Percentiles rank a stretch among this genome's conserved stretches.
Evolutionary conservation across 163 green algal genomes (phyloP).

Genomic region (Scenedesmus sp.): DNA sequence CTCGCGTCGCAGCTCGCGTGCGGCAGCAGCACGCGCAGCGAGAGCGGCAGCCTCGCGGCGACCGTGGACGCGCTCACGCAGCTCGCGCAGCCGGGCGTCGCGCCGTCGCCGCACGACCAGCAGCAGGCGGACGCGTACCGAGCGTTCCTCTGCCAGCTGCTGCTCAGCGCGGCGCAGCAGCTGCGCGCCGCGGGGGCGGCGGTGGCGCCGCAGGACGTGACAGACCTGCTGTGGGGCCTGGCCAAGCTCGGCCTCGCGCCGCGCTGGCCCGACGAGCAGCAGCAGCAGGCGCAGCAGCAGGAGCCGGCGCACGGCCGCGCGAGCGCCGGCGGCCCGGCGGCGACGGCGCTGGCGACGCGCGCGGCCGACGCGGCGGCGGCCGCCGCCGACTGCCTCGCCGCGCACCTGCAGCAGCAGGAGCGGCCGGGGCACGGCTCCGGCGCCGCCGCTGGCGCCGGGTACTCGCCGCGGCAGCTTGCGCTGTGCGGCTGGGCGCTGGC

Average conservation of each 20-base stretch:
- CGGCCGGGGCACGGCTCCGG: not conserved
- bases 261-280: not conserved
- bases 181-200: not conserved
- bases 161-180: slow-evolving; percentile 6
- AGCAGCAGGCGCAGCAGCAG: slow-evolving; percentile 22
- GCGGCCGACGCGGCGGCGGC: not conserved
- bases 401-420: slow-evolving; percentile 18
- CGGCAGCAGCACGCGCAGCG: slow-evolving; percentile 11
- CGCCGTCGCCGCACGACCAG: not conserved
- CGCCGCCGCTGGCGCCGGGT: not conserved
- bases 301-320: not conserved
- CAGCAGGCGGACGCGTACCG: slow-evolving; percentile 22
- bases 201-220: slow-evolving; percentile 3
- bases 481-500: slow-evolving; percentile 23
- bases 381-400: not conserved
- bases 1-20: slow-evolving; percentile 8
- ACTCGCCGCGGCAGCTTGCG: slow-evolving; percentile 20
- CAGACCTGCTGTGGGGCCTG: slow-evolving; percentile 19
- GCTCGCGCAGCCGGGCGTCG: slow-evolving; percentile 11
- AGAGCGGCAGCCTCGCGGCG: no score
- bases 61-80: slow-evolving; percentile 24
- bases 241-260: slow-evolving; percentile 1
- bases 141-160: slow-evolving; percentile 16
- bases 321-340: not conserved
- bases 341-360: not conserved